Evolutionary conservation across 192 early-diverging fungal genomes (phyloP).

Genomic region (Podila epicladia): DNA sequence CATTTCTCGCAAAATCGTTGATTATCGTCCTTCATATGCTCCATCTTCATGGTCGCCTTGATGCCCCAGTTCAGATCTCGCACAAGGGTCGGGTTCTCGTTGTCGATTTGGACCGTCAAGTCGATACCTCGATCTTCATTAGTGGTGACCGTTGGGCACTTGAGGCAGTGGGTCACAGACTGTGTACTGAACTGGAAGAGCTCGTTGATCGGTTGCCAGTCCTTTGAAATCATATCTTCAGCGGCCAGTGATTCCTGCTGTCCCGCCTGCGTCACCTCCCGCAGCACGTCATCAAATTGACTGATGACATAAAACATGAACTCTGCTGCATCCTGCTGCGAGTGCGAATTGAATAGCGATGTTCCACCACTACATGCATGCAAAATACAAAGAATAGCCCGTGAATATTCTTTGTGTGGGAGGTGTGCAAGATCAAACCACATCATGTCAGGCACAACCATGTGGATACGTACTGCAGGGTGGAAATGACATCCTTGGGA

Average conservation of each 20-base stretch:
- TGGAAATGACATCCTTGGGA: slow-evolving; percentile 28
- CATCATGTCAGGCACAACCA: neutral
- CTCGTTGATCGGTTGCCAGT: slow-evolving; percentile 32
- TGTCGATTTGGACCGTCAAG: slow-evolving; percentile 39
- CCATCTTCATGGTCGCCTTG: slow-evolving; percentile 39
- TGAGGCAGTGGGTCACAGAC: slow-evolving; percentile 26
- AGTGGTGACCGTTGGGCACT: slow-evolving; percentile 16
- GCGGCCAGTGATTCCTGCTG: neutral
- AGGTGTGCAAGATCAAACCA: neutral
- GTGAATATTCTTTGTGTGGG: neutral
- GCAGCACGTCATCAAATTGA: slow-evolving; percentile 32
- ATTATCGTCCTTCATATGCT: slow-evolving; percentile 44
- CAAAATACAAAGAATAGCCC: neutral
- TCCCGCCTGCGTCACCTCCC: slow-evolving; percentile 2
- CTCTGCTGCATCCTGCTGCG: slow-evolving; percentile 46
- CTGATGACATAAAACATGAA: slow-evolving; percentile 35
- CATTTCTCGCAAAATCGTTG: slow-evolving; percentile 40
- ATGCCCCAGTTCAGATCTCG: slow-evolving; percentile 49
- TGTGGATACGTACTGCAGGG: slow-evolving; percentile 22
- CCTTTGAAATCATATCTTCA: neutral
- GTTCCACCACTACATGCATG: slow-evolving; percentile 7
- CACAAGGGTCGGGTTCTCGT: slow-evolving; percentile 19
- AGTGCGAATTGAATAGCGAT: slow-evolving; percentile 33
- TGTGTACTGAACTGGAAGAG: slow-evolving; percentile 34
- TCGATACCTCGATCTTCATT: slow-evolving; percentile 26